Evolutionary conservation across 805 yeast species (phyloP).

Genomic region (Clavispora vitiphila): DNA sequence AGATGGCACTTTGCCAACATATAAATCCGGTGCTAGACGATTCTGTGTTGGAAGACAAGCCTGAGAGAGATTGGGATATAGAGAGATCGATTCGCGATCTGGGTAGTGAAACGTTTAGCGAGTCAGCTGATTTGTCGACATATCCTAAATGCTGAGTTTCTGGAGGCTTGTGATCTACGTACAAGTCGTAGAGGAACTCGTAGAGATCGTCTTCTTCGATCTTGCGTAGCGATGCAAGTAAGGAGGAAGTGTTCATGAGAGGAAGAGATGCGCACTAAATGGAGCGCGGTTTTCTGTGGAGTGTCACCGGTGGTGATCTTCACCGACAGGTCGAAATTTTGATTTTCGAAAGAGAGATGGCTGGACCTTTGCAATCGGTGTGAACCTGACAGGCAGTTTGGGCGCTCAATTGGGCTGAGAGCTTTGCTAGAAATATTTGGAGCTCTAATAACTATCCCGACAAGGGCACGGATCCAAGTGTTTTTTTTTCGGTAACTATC

Average conservation of each 20-base stretch:
- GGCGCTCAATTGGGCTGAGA: no score
- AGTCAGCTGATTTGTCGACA: conserved; percentile 24
- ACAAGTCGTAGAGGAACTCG: conserved; percentile 30
- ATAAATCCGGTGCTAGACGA: conserved; percentile 58
- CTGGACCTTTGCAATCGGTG: no score
- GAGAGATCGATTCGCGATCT: conserved; percentile 19
- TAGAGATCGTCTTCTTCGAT: conserved; percentile 11
- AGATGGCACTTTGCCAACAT: conserved; percentile 51
- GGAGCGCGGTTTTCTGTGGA: no score
- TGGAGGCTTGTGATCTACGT: conserved; percentile 23
- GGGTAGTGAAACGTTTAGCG: conserved; percentile 19
- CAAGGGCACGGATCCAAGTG: no score
- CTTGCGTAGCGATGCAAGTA: not conserved
- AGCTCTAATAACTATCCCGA: no score
- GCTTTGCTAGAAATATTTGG: no score
- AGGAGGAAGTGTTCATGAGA: not conserved
- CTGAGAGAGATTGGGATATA: conserved; percentile 31
- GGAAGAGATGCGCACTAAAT: not conserved
- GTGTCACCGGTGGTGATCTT: no score
- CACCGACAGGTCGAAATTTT: no score
- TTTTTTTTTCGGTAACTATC: no score
- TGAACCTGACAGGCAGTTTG: no score
- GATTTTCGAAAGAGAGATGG: no score
- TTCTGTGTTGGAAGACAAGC: conserved; percentile 27
- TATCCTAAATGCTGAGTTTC: conserved; percentile 31